Conservation (phyloP, 768 basidiomycete genomes). For the Strobilomyces echinocephalus region DNA sequence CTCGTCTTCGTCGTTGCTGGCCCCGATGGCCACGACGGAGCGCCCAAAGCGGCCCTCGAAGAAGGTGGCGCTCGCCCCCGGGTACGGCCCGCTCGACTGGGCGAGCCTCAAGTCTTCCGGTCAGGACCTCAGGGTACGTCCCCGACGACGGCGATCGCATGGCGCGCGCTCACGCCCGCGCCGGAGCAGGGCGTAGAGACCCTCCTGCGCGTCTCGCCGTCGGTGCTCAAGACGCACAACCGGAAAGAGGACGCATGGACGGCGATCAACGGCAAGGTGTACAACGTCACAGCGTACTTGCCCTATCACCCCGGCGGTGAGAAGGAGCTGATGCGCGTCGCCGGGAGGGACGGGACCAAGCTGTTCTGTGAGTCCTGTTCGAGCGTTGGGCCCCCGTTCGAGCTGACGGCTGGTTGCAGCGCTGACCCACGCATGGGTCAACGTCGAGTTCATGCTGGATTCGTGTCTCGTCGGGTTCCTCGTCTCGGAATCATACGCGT, state of each 20-base stretch:
- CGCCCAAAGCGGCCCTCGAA: constrained; percentile 54
- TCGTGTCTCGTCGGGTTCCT: constrained; percentile 89
- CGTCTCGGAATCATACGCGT: constrained; percentile 58
- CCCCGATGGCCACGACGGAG: constrained; percentile 61
- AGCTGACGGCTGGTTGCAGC: constrained; percentile 41
- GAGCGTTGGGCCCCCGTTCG: background rate
- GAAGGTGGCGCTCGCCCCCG: constrained; percentile 89
- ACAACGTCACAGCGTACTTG: constrained; percentile 92
- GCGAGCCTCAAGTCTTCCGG: constrained; percentile 82
- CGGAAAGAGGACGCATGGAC: constrained; percentile 90
- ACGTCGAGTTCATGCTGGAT: constrained; percentile 93
- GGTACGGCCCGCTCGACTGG: constrained; percentile 93
- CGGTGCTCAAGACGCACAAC: constrained; percentile 75
- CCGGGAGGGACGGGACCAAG: constrained; percentile 91
- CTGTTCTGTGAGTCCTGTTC: constrained; percentile 68
- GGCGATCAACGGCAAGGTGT: constrained; percentile 87
- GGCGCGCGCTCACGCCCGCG: no score
- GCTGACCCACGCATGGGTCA: constrained; percentile 94
- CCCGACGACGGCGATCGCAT: no score
- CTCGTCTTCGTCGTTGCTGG: constrained; percentile 42
- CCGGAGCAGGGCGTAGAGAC: constrained; percentile 60
- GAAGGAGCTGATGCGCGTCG: constrained; percentile 90
- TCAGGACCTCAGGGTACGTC: constrained; percentile 65
- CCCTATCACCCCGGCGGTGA: constrained; percentile 93
- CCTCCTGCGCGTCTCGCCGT: constrained; percentile 67